Conservation (phyloP, 2,329 filamentous ascomycete species). For the Trichoderma atrobrunneum region DNA sequence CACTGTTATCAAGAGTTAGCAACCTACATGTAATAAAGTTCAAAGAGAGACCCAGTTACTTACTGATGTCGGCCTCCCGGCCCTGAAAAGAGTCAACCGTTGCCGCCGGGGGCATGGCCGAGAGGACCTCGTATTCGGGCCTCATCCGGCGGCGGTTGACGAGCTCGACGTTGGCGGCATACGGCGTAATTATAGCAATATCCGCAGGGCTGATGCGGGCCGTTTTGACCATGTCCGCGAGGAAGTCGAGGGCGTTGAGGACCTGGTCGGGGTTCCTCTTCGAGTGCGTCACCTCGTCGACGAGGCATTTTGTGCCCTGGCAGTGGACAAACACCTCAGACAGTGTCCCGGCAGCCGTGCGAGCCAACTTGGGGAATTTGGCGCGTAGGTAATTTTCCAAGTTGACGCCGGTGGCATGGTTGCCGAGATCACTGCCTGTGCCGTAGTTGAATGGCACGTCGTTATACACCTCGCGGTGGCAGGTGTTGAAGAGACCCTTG, state of each 20-base stretch:
- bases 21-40: background rate
- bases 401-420: background rate
- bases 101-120: background rate
- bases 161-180: background rate
- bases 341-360: background rate
- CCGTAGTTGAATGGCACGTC: too few relatives aligned
- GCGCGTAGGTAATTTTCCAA: background rate
- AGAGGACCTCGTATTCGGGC: background rate
- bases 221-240: background rate
- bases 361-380: background rate
- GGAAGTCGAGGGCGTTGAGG: background rate
- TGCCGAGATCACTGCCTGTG: background rate
- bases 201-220: background rate
- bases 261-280: slow-evolving; percentile 7
- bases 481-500: slow-evolving; percentile 21
- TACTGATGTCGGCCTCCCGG: background rate
- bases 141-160: background rate
- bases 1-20: background rate
- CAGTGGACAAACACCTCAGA: slow-evolving; percentile 25
- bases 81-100: background rate
- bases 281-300: slow-evolving; percentile 2
- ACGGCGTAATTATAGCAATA: background rate
- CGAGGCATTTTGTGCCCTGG: background rate
- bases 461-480: slow-evolving; percentile 2
- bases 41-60: background rate